These are phyloP conservation scores for Candida montana DNA, from an alignment of 805 yeast species.

Conservation along the genomic window DNA sequence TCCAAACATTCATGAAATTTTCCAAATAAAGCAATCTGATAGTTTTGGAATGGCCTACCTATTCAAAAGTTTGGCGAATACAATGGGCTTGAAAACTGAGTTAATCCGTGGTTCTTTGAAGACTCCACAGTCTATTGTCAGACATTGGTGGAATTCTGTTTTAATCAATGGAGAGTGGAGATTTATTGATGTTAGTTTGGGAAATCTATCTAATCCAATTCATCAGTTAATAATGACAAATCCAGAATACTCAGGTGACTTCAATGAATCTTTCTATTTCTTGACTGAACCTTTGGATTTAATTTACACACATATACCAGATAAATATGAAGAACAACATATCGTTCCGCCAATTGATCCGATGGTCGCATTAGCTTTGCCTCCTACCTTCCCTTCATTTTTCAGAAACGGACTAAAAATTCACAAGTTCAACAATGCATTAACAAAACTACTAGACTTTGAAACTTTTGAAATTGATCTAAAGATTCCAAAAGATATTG, in stretches of 20 bases:
- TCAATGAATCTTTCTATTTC: constrained; percentile 57
- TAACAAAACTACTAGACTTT: constrained; percentile 64
- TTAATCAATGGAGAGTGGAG: constrained; percentile 73
- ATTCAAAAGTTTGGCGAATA: constrained; percentile 65
- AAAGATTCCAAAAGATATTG: constrained; percentile 64
- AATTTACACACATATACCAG: constrained; percentile 84
- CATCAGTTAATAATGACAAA: constrained; percentile 34
- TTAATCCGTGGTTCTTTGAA: constrained; percentile 80
- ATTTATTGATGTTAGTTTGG: constrained; percentile 67
- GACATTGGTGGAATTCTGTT: constrained; percentile 88
- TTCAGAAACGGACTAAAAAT: constrained; percentile 54
- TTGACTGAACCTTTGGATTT: constrained; percentile 69
- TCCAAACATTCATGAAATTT: constrained; percentile 34
- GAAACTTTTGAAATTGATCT: constrained; percentile 80
- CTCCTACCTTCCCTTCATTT: constrained; percentile 82
- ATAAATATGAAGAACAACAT: constrained; percentile 74
- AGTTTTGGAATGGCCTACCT: constrained; percentile 73
- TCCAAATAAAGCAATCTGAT: constrained; percentile 48
- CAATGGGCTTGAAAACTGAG: constrained; percentile 68
- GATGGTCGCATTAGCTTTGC: constrained; percentile 70
- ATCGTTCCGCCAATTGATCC: constrained; percentile 80
- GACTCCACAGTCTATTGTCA: constrained; percentile 63
- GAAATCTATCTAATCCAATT: constrained; percentile 51
- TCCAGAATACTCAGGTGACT: constrained; percentile 17
- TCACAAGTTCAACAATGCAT: constrained; percentile 68